Percentiles rank a stretch among this genome's conserved stretches.
These are phyloP conservation scores for Porphyrellus sp. DNA, from an alignment of 1,284 basidiomycete genomes.

Conservation along the genomic window DNA sequence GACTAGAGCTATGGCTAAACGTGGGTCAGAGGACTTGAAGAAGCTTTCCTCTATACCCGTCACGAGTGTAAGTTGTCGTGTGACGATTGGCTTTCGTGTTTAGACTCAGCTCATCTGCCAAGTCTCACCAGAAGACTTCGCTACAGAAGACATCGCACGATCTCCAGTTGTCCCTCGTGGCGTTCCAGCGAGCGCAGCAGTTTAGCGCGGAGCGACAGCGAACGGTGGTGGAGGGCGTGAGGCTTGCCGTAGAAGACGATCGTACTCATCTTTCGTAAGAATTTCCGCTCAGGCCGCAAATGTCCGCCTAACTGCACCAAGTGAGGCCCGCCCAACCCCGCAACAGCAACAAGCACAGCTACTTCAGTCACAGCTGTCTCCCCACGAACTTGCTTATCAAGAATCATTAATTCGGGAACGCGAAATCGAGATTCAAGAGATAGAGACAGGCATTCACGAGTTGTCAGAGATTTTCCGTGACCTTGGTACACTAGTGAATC, in stretches of 20 bases:
- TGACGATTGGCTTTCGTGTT: not conserved
- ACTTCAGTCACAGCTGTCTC: slow-evolving; percentile 72
- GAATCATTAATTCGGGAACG: slow-evolving; percentile 95
- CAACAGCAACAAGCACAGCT: slow-evolving; percentile 70
- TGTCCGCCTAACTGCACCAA: slow-evolving; percentile 27
- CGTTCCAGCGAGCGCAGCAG: slow-evolving; percentile 90
- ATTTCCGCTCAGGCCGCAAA: not conserved
- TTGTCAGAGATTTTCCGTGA: slow-evolving; percentile 97
- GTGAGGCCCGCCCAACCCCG: slow-evolving; percentile 39
- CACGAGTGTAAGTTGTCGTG: slow-evolving; percentile 48
- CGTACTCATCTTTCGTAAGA: slow-evolving; percentile 37
- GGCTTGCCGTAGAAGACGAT: slow-evolving; percentile 73
- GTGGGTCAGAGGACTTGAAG: slow-evolving; percentile 91
- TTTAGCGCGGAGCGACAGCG: slow-evolving; percentile 85
- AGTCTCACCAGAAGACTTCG: slow-evolving; percentile 72
- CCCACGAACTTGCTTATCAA: slow-evolving; percentile 93
- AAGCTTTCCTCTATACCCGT: slow-evolving; percentile 70
- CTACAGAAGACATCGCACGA: slow-evolving; percentile 93
- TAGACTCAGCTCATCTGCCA: slow-evolving; percentile 29
- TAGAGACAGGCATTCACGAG: slow-evolving; percentile 96
- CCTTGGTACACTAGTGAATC: slow-evolving; percentile 89
- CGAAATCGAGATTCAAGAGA: slow-evolving; percentile 93
- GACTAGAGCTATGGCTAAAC: slow-evolving; percentile 91
- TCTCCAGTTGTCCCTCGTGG: slow-evolving; percentile 83
- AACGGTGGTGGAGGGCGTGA: slow-evolving; percentile 79